Evolutionary conservation across 768 basidiomycete species (phyloP), one percentile per base, ranked within the genome.

Genomic region (Tylopilus cervinicoccineus): DNA sequence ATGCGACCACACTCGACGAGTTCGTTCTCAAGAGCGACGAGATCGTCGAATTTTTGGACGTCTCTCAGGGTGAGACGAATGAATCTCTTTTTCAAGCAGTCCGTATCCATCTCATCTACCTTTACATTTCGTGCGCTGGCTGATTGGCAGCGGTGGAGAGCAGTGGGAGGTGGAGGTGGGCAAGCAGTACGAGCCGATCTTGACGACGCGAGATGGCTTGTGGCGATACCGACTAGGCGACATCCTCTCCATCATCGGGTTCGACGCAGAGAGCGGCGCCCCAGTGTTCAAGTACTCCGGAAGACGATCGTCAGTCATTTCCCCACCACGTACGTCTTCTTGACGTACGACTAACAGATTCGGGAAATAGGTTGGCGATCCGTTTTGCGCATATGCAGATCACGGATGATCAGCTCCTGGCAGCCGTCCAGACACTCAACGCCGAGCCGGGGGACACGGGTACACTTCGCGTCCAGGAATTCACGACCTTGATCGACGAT

Each of bases 181-280:
- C 5, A 53, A 55, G n/a, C 41, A 36, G 0, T 62, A 64, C 38
- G 59, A 63, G 17, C 45, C 55, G 1, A 38, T 63, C 11, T 19
- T 60, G 29, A 63, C 58, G 20, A 62, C 55, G 1, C 51, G 41
- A 22, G 51, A 55, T 14, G 61, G 61, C 1, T 41, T 62, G 32
- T 62, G 61, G 61, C 51, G 58, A 19, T 60, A 63, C 19, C 49
- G 23, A 17, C 41, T 58, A 3, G 54, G 61, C 2, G 61, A 62
- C 19, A 12, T 62, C 6, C 16, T 63, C 9, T 29, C 20, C 1
- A 45, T 62, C 20, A 14, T 50, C 4, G 62, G 59, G 10, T 61
- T 61, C 33, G 36, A 52, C 17, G 1, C 46, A 1, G 36, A 55
- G 19, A 38, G 20, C 2, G 31, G 32, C 12, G 19, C 32, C 5